Evolutionary conservation across 768 basidiomycete species (phyloP).

Genomic region (Suillus bovinus): DNA sequence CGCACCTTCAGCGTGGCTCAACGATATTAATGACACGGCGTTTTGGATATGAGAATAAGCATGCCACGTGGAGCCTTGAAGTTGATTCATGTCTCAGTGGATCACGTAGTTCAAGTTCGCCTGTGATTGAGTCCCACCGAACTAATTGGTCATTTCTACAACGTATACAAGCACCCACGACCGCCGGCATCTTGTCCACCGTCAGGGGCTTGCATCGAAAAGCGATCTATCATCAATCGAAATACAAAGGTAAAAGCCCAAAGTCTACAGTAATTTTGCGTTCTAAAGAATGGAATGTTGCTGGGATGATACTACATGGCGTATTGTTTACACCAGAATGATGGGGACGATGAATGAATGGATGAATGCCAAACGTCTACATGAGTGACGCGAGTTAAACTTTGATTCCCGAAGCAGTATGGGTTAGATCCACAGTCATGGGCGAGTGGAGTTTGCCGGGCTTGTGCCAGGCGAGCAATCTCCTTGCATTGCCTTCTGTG

Average conservation of each 20-base stretch:
- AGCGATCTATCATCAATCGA: too few species aligned
- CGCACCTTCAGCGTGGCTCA: background rate
- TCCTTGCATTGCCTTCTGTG: constrained; percentile 57
- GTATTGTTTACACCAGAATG: background rate
- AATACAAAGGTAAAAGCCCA: background rate
- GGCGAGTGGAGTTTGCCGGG: background rate
- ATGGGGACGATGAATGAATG: background rate
- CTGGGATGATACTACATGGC: background rate
- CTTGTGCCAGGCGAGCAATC: constrained; percentile 58
- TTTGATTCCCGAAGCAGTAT: background rate
- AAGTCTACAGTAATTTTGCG: background rate
- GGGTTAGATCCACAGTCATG: background rate
- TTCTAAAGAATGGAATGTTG: background rate
- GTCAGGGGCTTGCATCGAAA: too few species aligned
- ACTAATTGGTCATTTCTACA: too few species aligned
- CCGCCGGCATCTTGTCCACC: too few species aligned
- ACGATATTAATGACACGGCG: background rate
- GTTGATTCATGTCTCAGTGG: too few species aligned
- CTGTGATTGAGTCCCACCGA: too few species aligned
- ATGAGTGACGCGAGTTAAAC: background rate
- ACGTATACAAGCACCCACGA: too few species aligned
- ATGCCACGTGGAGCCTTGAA: too few species aligned
- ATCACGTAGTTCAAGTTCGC: too few species aligned
- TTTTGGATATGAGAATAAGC: background rate
- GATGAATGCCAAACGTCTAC: background rate